Evolutionary conservation across 805 yeast genomes (phyloP).

Genomic region (Ogataea saltuana): DNA sequence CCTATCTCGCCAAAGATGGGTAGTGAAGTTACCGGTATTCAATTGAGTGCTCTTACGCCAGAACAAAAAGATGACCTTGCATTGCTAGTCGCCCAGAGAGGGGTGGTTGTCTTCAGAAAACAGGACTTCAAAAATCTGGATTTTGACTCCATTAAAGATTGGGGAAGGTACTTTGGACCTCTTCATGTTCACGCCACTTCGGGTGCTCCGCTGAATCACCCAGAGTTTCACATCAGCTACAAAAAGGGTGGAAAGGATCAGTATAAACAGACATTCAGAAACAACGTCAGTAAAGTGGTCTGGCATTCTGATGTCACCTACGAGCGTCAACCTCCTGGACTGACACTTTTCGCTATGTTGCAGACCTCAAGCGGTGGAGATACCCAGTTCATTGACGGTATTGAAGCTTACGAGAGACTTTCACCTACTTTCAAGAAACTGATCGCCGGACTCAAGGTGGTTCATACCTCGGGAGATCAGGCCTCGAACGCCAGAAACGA

Average conservation of each 20-base stretch:
- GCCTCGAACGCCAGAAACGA: slow-evolving; percentile 51
- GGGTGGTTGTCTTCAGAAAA: slow-evolving; percentile 63
- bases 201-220: slow-evolving; percentile 59
- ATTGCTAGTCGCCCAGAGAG: slow-evolving; percentile 63
- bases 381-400: slow-evolving; percentile 64
- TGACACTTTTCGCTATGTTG: slow-evolving; percentile 62
- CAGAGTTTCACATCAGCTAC: slow-evolving; percentile 62
- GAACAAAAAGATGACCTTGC: slow-evolving; percentile 71
- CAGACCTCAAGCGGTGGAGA: slow-evolving; percentile 64
- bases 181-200: slow-evolving; percentile 73
- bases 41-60: slow-evolving; percentile 51
- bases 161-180: slow-evolving; percentile 65
- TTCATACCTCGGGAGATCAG: slow-evolving; percentile 68
- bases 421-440: slow-evolving; percentile 61
- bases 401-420: slow-evolving; percentile 65
- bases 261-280: slow-evolving; percentile 36
- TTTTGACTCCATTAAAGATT: slow-evolving; percentile 47
- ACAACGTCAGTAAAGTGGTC: slow-evolving; percentile 38
- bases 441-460: slow-evolving; percentile 57
- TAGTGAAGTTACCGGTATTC: slow-evolving; percentile 58
- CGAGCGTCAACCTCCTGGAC: slow-evolving; percentile 70
- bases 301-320: slow-evolving; percentile 79
- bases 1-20: slow-evolving; percentile 72
- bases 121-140: slow-evolving; percentile 62
- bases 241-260: slow-evolving; percentile 44